phyloP scores from a whole-genome alignment of 176 grass and related monocot genomes.

The Puccinellia tenuiflora region DNA sequence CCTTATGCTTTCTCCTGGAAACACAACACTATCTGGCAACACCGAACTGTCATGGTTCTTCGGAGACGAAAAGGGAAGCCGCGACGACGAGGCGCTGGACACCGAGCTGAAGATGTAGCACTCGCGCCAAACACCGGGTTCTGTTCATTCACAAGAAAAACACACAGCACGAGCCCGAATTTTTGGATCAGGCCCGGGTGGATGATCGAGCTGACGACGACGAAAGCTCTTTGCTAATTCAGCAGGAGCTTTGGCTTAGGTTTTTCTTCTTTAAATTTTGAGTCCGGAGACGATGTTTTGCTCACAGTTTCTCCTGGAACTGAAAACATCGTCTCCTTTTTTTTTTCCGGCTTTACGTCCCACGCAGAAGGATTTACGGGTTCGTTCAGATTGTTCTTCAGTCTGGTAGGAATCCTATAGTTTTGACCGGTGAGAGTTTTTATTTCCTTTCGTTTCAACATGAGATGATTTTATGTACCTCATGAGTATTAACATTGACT shows the following conservation, averaged over 20 bases:
- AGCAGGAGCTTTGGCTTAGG: constrained; percentile 4
- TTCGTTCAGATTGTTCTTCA: neutral
- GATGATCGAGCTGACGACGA: neutral
- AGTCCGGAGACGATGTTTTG: neutral
- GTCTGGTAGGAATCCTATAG: neutral
- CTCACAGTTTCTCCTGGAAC: constrained; percentile 11
- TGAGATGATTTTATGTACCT: neutral
- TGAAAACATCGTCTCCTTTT: neutral
- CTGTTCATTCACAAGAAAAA: neutral
- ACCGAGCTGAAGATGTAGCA: constrained; percentile 54
- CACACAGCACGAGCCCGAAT: neutral
- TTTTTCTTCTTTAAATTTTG: neutral
- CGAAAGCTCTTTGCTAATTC: constrained; percentile 13
- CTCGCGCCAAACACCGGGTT: neutral
- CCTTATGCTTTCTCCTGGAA: constrained; percentile 2
- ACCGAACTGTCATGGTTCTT: constrained; percentile 15
- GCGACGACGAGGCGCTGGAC: constrained; percentile 10
- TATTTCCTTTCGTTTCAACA: neutral
- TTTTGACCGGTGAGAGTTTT: neutral
- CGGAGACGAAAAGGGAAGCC: neutral
- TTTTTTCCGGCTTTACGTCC: neutral
- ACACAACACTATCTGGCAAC: constrained; percentile 26
- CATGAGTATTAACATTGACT: neutral
- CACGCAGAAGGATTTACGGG: neutral
- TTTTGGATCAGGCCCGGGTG: constrained; percentile 3